A percentile compares a stretch with the other conserved stretches of the same genome.
phyloP scores from a whole-genome alignment of 495 filamentous ascomycete species.

The Podospora didyma region DNA sequence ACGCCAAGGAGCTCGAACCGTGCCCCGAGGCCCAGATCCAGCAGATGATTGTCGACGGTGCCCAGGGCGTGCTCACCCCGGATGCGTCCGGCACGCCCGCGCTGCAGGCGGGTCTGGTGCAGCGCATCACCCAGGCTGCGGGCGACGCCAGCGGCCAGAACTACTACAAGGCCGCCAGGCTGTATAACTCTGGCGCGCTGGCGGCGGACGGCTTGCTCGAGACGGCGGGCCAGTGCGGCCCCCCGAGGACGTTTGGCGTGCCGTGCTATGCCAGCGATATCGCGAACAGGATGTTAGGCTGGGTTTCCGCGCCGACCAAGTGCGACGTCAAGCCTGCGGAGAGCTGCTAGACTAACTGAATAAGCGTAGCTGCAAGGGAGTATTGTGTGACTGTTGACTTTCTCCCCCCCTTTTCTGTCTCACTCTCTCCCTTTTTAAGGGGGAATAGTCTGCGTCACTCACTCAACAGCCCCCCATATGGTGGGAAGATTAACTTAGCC shows the following conservation, averaged over 20 bases:
- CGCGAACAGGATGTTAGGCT: background rate
- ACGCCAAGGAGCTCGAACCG: background rate
- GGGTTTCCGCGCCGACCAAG: background rate
- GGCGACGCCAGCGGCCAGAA: background rate
- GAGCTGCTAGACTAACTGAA: background rate
- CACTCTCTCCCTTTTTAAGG: too few relatives aligned
- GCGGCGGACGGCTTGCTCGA: background rate
- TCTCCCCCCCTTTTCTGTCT: too few relatives aligned
- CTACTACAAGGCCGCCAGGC: background rate
- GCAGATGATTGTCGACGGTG: constrained; percentile 1
- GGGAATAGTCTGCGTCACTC: too few relatives aligned
- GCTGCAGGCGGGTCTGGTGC: background rate
- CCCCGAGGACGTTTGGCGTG: background rate
- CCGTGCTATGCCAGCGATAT: background rate
- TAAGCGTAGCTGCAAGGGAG: too few relatives aligned
- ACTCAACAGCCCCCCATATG: too few relatives aligned
- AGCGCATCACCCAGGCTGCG: background rate
- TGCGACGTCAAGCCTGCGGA: background rate
- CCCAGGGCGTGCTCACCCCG: background rate
- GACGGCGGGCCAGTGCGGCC: background rate
- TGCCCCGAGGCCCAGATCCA: background rate
- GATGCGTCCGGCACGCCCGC: background rate
- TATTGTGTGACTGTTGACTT: too few relatives aligned
- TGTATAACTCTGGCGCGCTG: background rate
- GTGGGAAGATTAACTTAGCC: too few relatives aligned